Base-by-base conservation (phyloP, 2,329 filamentous ascomycete genomes). In the Fusarium fracticaudum region DNA sequence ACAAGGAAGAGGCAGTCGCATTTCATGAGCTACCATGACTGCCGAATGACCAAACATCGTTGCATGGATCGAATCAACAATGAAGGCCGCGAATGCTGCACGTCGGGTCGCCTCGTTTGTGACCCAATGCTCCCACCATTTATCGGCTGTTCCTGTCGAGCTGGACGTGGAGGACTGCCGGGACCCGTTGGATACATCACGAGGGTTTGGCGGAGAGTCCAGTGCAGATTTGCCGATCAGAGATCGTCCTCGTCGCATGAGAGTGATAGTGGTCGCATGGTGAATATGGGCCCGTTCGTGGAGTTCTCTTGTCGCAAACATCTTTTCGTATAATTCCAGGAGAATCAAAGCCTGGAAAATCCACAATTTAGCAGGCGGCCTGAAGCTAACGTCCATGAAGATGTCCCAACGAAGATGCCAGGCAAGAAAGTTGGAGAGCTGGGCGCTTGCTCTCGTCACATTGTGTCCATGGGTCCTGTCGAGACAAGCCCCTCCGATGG, bases 41-140 rank as follows among this genome's bases (percentile, higher is more conserved):
- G 94, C 96, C 7, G 95, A 96, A 82, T 98, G 96, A 1, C 96
- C 96, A 82, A 98, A 98, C 93, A 99, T 98, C 35, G 95, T 98
- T 3, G 95, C 95, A 82, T 99, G 96, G 4, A 95, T 97, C 9
- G 95, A 97, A 81, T 99, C 96, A 74, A 98, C 92, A 48, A 98
- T 91, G 80, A 98, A 98, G 0, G 96, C 96, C 2, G 94, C 95
- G 84, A 98, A 98, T 0, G 96, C 96, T 8, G 93, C 94, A 67
- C 96, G 90, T 37, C 94, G 89, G 1, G 95, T 98, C 3, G 96
- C 93, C 81, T 99, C 96, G 58, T 95, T 95, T 18, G 92, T 95
- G 78, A 98, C 96, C 96, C 96, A 98, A 76, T 94, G 91, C 77
- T 95, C 93, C 96, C 96, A 99, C 87, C 93, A 96, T 74, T 97